These are phyloP conservation scores for Drechslerella dactyloides DNA, from an alignment of 2,329 filamentous ascomycete species.

Conservation along the genomic window DNA sequence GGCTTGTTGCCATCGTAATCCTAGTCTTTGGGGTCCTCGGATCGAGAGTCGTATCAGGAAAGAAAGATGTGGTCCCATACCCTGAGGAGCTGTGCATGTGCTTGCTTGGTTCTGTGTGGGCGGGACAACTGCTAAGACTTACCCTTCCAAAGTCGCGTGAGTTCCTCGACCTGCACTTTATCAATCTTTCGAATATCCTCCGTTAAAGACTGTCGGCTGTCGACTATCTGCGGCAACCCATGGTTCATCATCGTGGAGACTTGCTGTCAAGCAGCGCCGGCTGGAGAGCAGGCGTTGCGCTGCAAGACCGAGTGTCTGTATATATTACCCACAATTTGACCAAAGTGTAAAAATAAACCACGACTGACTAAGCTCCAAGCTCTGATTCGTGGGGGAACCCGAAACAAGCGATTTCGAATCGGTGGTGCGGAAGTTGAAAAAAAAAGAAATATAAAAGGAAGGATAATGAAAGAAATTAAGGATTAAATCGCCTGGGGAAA, in stretches of 20 bases:
- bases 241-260: conserved; percentile 45
- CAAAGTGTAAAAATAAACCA: conserved; percentile 16
- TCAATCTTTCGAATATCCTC: conserved; percentile 58
- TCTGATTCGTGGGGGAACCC: not conserved
- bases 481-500: not conserved
- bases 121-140: conserved; percentile 52
- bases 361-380: conserved; percentile 4
- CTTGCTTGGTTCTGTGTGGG: conserved; percentile 42
- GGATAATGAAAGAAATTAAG: conserved; percentile 5
- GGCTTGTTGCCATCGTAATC: conserved; percentile 21
- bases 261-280: conserved; percentile 15
- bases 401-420: not conserved
- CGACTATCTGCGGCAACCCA: conserved; percentile 56
- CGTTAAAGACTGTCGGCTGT: conserved; percentile 58
- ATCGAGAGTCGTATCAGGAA: conserved; percentile 38
- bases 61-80: conserved; percentile 51
- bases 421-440: not conserved
- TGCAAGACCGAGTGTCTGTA: not conserved
- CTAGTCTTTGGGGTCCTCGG: conserved; percentile 18
- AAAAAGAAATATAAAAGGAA: conserved; percentile 22
- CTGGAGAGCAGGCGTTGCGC: conserved; percentile 22
- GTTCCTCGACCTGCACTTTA: conserved; percentile 58
- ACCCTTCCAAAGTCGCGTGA: conserved; percentile 63
- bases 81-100: conserved; percentile 41
- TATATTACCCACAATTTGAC: conserved; percentile 5